phyloP scores from a whole-genome alignment of 2,329 filamentous ascomycete genomes.

The Phoma herbarum region DNA sequence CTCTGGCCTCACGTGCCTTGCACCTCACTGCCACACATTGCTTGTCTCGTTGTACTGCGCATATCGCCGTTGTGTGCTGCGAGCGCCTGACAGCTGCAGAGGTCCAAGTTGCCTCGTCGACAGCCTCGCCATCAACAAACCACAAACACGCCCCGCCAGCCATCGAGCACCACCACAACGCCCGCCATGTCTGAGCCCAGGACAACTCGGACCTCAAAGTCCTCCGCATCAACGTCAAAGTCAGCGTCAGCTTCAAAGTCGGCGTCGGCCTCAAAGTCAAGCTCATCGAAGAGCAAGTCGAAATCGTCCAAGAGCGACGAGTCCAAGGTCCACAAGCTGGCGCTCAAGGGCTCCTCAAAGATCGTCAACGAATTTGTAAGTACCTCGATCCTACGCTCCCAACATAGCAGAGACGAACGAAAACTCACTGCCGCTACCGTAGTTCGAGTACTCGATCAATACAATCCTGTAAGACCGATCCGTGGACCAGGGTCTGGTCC shows the following conservation, averaged over 20 bases:
- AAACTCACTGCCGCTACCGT: slow-evolving; percentile 26
- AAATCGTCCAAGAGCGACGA: slow-evolving; percentile 66
- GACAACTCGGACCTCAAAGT: slow-evolving; percentile 28
- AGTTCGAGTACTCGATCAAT: slow-evolving; percentile 98
- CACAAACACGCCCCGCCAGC: slow-evolving; percentile 6
- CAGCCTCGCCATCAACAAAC: slow-evolving; percentile 40
- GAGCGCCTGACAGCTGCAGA: not conserved
- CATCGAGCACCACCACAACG: slow-evolving; percentile 10
- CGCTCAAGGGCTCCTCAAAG: slow-evolving; percentile 84
- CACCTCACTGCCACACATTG: not conserved
- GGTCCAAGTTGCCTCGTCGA: slow-evolving; percentile 43
- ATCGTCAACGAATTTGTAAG: slow-evolving; percentile 94
- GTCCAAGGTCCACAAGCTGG: slow-evolving; percentile 93
- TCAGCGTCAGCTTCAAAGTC: slow-evolving; percentile 13
- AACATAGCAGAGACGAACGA: not conserved
- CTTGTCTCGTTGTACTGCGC: not conserved
- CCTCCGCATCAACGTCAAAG: slow-evolving; percentile 14
- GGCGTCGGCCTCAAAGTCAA: slow-evolving; percentile 17
- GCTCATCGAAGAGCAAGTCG: slow-evolving; percentile 25
- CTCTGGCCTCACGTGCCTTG: slow-evolving; percentile 16
- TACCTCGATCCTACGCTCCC: slow-evolving; percentile 29
- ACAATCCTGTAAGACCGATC: slow-evolving; percentile 77
- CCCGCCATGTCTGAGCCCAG: slow-evolving; percentile 45
- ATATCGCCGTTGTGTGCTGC: not conserved
- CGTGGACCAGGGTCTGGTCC: not conserved